These are phyloP conservation scores for Botrytis aclada DNA, from an alignment of 2,329 filamentous ascomycete species.

Conservation along the genomic window DNA sequence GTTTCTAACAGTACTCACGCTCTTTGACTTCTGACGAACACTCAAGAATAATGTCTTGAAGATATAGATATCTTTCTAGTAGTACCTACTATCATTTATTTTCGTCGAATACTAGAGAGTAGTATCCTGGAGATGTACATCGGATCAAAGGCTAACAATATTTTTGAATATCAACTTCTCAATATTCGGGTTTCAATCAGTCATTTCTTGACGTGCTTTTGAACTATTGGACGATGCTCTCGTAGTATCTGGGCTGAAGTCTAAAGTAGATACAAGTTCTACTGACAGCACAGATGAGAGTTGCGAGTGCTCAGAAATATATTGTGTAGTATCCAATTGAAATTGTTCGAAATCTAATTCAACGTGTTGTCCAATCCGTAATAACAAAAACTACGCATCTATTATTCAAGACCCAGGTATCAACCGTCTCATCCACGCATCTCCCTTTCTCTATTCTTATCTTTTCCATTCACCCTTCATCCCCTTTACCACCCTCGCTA, in stretches of 20 bases:
- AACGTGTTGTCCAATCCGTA: background rate
- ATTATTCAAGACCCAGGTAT: background rate
- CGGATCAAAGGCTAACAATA: background rate
- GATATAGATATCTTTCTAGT: background rate
- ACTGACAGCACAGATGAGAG: background rate
- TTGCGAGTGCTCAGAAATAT: background rate
- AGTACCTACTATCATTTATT: background rate
- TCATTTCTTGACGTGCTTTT: background rate
- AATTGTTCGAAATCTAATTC: background rate
- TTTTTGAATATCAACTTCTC: background rate
- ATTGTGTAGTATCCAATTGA: background rate
- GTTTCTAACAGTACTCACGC: background rate
- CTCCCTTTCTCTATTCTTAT: background rate
- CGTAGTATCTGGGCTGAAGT: background rate
- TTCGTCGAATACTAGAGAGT: background rate
- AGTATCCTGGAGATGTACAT: background rate
- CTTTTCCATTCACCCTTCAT: background rate
- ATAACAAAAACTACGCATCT: background rate
- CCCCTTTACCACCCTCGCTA: constrained; percentile 23
- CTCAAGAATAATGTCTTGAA: background rate
- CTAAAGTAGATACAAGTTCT: background rate
- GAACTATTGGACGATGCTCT: background rate
- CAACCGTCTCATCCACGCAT: background rate
- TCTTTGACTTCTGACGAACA: background rate
- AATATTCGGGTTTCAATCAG: background rate